Evolutionary conservation across 169 alveolate genomes (phyloP).

Genomic region (Miamiensis avidus): DNA sequence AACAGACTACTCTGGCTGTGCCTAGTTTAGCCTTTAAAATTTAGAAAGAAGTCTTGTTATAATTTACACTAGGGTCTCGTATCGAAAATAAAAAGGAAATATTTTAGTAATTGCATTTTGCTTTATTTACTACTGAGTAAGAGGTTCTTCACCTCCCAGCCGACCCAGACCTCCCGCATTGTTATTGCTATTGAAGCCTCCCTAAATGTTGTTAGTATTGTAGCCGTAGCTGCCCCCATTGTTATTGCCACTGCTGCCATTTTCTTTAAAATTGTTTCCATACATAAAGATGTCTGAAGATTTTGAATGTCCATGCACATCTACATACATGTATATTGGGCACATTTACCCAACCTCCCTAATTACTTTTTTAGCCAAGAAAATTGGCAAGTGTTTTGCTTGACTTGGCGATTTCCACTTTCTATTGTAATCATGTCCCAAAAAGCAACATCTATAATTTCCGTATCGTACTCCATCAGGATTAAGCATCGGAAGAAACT

Average conservation of each 20-base stretch:
- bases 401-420: slow-evolving; percentile 62
- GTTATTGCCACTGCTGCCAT: no score
- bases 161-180: no score
- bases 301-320: slow-evolving; percentile 66
- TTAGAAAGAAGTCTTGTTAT: slow-evolving; percentile 52
- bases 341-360: slow-evolving; percentile 25
- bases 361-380: slow-evolving; percentile 46
- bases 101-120: slow-evolving; percentile 23
- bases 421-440: slow-evolving; percentile 79
- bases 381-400: slow-evolving; percentile 49
- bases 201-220: no score
- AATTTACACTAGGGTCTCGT: slow-evolving; percentile 50
- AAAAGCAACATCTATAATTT: slow-evolving; percentile 66
- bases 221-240: no score
- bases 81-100: slow-evolving; percentile 52
- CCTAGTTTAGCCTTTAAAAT: slow-evolving; percentile 52
- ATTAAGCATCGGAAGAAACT: slow-evolving; percentile 78
- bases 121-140: slow-evolving; percentile 2
- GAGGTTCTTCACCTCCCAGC: background rate
- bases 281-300: slow-evolving; percentile 56
- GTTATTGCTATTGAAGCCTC: no score
- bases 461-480: slow-evolving; percentile 84
- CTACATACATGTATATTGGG: slow-evolving; percentile 23
- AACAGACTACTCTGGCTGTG: slow-evolving; percentile 57
- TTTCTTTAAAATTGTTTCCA: slow-evolving; percentile 51